Percentiles rank a stretch among this genome's conserved stretches.
phyloP scores from a whole-genome alignment of 768 basidiomycete genomes.

The Rhodocollybia butyracea region DNA sequence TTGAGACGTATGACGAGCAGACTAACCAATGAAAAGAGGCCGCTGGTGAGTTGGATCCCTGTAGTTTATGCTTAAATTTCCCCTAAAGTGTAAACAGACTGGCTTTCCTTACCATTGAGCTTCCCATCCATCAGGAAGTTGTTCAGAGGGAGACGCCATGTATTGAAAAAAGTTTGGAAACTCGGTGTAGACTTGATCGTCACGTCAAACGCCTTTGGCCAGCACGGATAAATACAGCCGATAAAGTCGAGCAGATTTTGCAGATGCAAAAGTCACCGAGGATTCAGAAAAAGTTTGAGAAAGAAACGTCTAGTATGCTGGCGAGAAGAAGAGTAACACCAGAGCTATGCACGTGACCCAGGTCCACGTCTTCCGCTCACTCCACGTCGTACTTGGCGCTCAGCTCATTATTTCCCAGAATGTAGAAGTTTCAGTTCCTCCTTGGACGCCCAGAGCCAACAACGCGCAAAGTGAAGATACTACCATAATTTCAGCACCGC shows the following conservation, averaged over 20 bases:
- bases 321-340: no score
- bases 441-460: no score
- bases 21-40: conserved; percentile 87
- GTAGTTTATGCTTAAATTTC: conserved; percentile 16
- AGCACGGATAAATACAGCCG: conserved; percentile 1
- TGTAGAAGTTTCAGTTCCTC: no score
- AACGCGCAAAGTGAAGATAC: no score
- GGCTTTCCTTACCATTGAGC: conserved; percentile 78
- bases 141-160: conserved; percentile 55
- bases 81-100: conserved; percentile 4
- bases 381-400: no score
- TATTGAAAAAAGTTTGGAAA: neutral
- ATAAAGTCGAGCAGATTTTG: neutral
- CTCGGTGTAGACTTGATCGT: conserved; percentile 6
- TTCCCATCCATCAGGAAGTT: conserved; percentile 89
- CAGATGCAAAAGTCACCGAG: neutral
- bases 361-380: no score
- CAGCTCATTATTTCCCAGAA: no score
- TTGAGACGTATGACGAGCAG: conserved; percentile 9
- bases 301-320: neutral
- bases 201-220: conserved; percentile 10
- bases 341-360: no score
- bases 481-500: no score
- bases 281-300: neutral
- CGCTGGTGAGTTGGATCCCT: conserved; percentile 82